Conservation (phyloP, 257 asterid genomes). For the Salvia rosmarinus region DNA sequence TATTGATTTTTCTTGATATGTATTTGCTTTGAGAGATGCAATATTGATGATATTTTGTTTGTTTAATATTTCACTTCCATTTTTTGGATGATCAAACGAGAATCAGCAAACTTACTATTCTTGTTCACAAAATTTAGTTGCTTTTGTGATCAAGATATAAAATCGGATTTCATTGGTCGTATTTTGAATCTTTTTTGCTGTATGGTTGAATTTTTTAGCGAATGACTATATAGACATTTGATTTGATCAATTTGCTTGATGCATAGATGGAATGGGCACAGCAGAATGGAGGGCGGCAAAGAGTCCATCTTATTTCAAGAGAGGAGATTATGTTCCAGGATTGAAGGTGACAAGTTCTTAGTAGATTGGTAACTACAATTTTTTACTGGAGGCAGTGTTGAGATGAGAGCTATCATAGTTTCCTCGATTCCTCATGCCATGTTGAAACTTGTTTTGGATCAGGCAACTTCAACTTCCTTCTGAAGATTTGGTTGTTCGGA, state of each 20-base stretch:
- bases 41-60: background rate
- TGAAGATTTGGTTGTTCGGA: background rate
- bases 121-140: background rate
- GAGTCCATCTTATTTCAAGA: slow-evolving; percentile 85
- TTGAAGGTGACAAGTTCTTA: slow-evolving; percentile 54
- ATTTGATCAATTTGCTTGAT: slow-evolving; percentile 25
- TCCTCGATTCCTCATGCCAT: slow-evolving; percentile 18
- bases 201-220: background rate
- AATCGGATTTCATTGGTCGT: background rate
- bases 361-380: background rate
- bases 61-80: background rate
- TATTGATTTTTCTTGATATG: background rate
- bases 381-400: slow-evolving; percentile 16
- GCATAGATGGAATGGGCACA: slow-evolving; percentile 92
- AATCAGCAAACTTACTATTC: background rate
- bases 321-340: slow-evolving; percentile 97
- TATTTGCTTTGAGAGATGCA: background rate
- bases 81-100: background rate
- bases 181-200: background rate
- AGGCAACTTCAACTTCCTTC: background rate
- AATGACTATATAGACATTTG: background rate
- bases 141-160: background rate
- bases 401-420: background rate
- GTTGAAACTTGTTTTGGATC: background rate
- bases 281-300: slow-evolving; percentile 98